Conservation (phyloP, 768 basidiomycete genomes). For the Tremella yokohamensis region DNA sequence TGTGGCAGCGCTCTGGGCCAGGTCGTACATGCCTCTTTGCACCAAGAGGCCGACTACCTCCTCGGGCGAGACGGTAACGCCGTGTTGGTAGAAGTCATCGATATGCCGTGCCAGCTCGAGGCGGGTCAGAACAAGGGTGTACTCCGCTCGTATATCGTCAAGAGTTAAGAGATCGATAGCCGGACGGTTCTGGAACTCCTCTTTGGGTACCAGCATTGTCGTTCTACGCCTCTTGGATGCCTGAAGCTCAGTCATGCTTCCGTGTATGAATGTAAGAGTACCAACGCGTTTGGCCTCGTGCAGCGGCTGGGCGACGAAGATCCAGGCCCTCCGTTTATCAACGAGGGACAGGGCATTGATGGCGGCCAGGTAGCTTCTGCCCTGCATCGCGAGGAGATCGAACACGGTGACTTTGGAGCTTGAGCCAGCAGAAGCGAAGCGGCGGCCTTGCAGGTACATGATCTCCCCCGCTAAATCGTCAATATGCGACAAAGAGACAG, state of each 20-base stretch:
- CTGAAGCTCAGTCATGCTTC: constrained; percentile 49
- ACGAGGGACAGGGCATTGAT: constrained; percentile 84
- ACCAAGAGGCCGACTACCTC: constrained; percentile 74
- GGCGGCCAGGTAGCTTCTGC: constrained; percentile 67
- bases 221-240: constrained; percentile 68
- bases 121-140: constrained; percentile 70
- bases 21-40: constrained; percentile 72
- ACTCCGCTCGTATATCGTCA: constrained; percentile 57
- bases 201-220: constrained; percentile 72
- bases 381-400: constrained; percentile 68
- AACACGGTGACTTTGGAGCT: constrained; percentile 46
- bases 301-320: constrained; percentile 59
- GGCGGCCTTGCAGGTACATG: constrained; percentile 88
- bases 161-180: constrained; percentile 75
- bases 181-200: constrained; percentile 56
- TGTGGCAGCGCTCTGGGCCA: constrained; percentile 71
- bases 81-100: constrained; percentile 58
- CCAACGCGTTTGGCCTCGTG: constrained; percentile 24
- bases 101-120: constrained; percentile 70
- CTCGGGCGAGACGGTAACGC: constrained; percentile 44
- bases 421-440: constrained; percentile 57
- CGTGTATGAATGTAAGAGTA: not conserved
- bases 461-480: constrained; percentile 67
- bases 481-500: not conserved
- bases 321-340: constrained; percentile 76